Base-by-base conservation (phyloP, 2,329 filamentous ascomycete genomes). In the Paracorniculantispora psalliotae region DNA sequence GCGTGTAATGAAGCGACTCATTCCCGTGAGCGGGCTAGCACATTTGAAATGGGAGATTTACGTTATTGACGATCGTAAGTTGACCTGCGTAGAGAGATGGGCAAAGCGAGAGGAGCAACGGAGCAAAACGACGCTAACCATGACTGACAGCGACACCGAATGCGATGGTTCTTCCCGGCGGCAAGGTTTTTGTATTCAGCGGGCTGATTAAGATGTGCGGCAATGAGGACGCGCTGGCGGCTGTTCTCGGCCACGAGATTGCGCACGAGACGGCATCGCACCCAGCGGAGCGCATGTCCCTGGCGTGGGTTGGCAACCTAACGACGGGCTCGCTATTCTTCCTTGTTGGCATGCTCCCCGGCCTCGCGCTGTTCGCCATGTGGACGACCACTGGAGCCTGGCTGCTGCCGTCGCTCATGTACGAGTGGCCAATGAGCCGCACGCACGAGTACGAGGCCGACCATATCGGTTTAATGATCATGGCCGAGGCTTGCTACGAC, bases 391-490 rank as follows among this genome's bases (percentile, higher is more conserved):
- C 81, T 21, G 75, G 79, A 2, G 73, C 81, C 2, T 70, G 67
- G 60, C 61, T 75, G 67, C 57, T 87, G 23, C 73, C 89, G 28
- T 80, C 89, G 53, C 69, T 89, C 17, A 79, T 87, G n/a, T 84
- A 91, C 68, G 79, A 78, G 51, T 76, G 82, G 61, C 90, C 89
- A 1, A 89, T 89, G 70, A 84, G 83, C 49, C 78, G 90, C 51
- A 81, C 80, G 67, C 89, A 92, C 73, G 90, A 89, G 77, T 84
- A 79, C 51, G 89, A 93, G 74, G 90, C 90, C 0, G 90, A 93
- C 67, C 90, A 89, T 66, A 91, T 92, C 50, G 90, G 90, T 0
- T 72, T 92, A 35, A 84, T 92, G 81, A 89, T 92, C 81, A 92
- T 92, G 88, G 84, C 89, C 0, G 84, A 90, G 73, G 87, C 86